Percentiles rank a stretch among this genome's conserved stretches.
Evolutionary conservation across 306 rosid genomes (phyloP).

Genomic region (Begonia fuchsioides): DNA sequence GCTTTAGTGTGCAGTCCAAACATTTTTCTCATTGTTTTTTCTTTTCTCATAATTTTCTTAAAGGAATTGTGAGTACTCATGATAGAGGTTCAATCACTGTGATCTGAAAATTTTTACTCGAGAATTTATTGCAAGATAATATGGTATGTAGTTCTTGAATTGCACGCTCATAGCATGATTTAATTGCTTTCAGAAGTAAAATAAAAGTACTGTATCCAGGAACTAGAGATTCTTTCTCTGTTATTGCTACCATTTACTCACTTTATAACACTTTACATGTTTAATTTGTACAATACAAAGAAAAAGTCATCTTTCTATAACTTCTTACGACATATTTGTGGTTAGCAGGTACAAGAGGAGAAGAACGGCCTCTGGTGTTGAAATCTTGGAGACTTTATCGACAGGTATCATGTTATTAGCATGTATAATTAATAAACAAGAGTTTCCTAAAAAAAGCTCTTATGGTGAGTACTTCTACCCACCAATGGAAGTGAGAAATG

Average conservation of each 20-base stretch:
- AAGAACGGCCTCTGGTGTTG: slow-evolving; percentile 18
- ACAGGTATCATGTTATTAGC: slow-evolving; percentile 18
- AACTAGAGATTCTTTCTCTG: too few relatives aligned
- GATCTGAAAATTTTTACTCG: background rate
- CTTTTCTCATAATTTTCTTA: background rate
- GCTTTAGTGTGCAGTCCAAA: background rate
- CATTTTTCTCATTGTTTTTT: background rate
- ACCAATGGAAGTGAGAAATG: background rate
- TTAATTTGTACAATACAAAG: background rate
- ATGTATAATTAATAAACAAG: slow-evolving; percentile 2
- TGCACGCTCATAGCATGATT: too few relatives aligned
- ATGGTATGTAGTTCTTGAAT: too few relatives aligned
- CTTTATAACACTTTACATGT: background rate
- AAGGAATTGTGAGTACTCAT: background rate
- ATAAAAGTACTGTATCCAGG: too few relatives aligned
- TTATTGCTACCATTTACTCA: background rate
- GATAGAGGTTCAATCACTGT: background rate
- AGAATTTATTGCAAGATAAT: too few relatives aligned
- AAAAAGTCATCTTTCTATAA: slow-evolving; percentile 1
- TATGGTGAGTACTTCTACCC: background rate
- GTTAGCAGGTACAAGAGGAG: slow-evolving; percentile 48
- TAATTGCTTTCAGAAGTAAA: too few relatives aligned
- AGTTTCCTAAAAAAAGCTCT: too few relatives aligned
- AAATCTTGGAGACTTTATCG: slow-evolving; percentile 19
- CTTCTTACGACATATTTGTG: background rate